These are phyloP conservation scores for Globisporangium spinosum DNA, from an alignment of 352 stramenopile species.

Conservation along the genomic window DNA sequence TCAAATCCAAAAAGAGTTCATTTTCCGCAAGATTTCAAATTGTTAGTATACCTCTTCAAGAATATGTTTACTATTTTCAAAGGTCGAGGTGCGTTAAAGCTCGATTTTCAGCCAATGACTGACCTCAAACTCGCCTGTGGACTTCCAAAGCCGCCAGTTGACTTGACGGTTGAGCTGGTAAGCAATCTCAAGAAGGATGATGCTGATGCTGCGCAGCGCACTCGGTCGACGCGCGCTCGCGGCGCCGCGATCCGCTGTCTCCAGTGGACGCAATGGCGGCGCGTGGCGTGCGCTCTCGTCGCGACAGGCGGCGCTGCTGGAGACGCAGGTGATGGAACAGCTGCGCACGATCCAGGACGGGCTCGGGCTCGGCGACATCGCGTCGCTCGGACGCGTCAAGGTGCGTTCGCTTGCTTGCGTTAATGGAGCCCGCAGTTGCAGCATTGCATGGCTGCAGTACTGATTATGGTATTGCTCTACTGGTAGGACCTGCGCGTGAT, in stretches of 20 bases:
- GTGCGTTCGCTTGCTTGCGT: conserved; percentile 22
- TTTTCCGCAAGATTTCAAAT: not conserved
- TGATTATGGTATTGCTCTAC: not conserved
- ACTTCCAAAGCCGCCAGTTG: conserved; percentile 1
- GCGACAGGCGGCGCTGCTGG: conserved; percentile 59
- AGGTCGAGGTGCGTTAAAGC: not conserved
- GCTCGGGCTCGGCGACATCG: conserved; percentile 69
- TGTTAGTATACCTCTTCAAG: not conserved
- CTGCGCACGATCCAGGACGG: conserved; percentile 67
- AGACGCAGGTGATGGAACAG: conserved; percentile 74
- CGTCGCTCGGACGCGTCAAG: conserved; percentile 76
- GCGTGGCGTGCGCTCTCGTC: conserved; percentile 49
- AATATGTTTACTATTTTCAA: not conserved
- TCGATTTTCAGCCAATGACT: conserved; percentile 18
- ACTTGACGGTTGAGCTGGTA: not conserved
- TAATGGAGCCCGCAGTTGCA: not conserved
- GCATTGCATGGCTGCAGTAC: not conserved
- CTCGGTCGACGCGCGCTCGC: conserved; percentile 19
- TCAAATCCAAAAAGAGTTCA: not conserved
- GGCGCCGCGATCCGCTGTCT: not conserved
- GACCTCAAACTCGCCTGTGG: not conserved
- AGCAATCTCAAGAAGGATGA: not conserved
- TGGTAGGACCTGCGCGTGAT: conserved; percentile 50
- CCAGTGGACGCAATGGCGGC: not conserved
- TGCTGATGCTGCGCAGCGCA: conserved; percentile 22